Base-by-base conservation (phyloP, 495 filamentous ascomycete species). In the Neohortaea acidophila region DNA sequence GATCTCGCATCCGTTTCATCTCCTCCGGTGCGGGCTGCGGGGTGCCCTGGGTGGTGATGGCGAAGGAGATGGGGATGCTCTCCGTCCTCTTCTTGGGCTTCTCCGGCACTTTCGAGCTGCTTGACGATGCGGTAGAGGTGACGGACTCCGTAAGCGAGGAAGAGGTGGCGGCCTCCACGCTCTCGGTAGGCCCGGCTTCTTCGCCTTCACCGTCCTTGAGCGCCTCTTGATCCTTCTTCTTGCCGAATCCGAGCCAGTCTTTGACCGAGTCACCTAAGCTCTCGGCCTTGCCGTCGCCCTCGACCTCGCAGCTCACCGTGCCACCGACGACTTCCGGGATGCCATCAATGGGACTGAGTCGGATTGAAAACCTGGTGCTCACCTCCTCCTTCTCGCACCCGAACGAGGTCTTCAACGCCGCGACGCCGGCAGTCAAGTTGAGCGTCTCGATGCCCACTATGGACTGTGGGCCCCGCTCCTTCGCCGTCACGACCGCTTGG, bases 221-320 rank as follows among this genome's bases (percentile, higher is more conserved):
- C 15, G 81, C 73, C 49, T 79, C 73, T 59, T 94, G 86, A 14
- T 69, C 72, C 41, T 71, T 75, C 48, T 92, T 86, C 63, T 87
- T 82, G 6, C 89, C 89, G 51, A 94, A 81, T 12, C 91, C 91
- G 52, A 97, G 87, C 43, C 93, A 73, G 39, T 79, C 84, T 65
- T 99, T 99, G 53, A 96, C 80, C 27, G 81, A 82, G 48, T 94
- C 91, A 25, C 86, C 74, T 21, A 96, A 68, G 34, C 81, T 75
- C 17, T 74, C 80, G 52, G 81, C 80, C 62, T 83, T 86, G 39
- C 77, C 75, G 9, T 59, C 45, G 4, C 63, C 68, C 25, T 76
- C 71, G 26, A 80, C 69, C 55, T 87, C 81, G 49, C 89, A 99
- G 58, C 86, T 84, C 5, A 89, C 78, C 38, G 70, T 70, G 19